Conservation (phyloP, 2,329 filamentous ascomycete species). For the Sporothrix pseudoabietina region DNA sequence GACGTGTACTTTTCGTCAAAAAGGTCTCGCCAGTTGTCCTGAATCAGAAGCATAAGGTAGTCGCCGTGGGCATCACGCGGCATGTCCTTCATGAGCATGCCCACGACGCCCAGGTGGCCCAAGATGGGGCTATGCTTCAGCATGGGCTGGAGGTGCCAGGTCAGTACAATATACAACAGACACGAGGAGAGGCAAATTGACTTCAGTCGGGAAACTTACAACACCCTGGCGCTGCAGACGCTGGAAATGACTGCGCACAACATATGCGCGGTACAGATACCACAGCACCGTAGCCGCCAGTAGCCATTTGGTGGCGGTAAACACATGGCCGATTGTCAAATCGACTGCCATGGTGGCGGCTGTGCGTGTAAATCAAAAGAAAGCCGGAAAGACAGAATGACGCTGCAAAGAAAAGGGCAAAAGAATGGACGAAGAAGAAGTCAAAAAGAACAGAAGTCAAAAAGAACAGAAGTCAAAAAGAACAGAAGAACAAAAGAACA, state of each 20-base stretch:
- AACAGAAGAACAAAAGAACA: background rate
- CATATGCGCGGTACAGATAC: slow-evolving; percentile 32
- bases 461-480: background rate
- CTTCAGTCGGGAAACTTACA: slow-evolving; percentile 22
- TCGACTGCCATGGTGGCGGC: background rate
- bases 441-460: background rate
- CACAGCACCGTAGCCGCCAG: slow-evolving; percentile 21
- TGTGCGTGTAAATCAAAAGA: slow-evolving; percentile 24
- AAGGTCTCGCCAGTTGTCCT: slow-evolving; percentile 34
- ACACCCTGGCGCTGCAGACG: slow-evolving; percentile 34
- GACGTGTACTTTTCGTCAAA: slow-evolving; percentile 29
- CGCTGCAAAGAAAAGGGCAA: background rate
- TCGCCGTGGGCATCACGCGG: slow-evolving; percentile 35
- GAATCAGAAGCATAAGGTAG: slow-evolving; percentile 35
- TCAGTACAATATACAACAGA: background rate
- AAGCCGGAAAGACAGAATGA: background rate
- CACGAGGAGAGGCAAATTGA: background rate
- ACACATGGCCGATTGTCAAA: background rate
- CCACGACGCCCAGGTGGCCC: slow-evolving; percentile 35
- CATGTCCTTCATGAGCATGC: slow-evolving; percentile 31
- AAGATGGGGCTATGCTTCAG: slow-evolving; percentile 34
- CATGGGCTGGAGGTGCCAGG: slow-evolving; percentile 32
- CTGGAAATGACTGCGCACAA: slow-evolving; percentile 34
- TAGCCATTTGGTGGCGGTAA: slow-evolving; percentile 8
- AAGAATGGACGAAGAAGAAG: background rate